Percentiles rank a stretch among this genome's conserved stretches.
These are phyloP conservation scores for Linnemannia exigua DNA, from an alignment of 192 early-diverging fungal genomes.

Conservation along the genomic window DNA sequence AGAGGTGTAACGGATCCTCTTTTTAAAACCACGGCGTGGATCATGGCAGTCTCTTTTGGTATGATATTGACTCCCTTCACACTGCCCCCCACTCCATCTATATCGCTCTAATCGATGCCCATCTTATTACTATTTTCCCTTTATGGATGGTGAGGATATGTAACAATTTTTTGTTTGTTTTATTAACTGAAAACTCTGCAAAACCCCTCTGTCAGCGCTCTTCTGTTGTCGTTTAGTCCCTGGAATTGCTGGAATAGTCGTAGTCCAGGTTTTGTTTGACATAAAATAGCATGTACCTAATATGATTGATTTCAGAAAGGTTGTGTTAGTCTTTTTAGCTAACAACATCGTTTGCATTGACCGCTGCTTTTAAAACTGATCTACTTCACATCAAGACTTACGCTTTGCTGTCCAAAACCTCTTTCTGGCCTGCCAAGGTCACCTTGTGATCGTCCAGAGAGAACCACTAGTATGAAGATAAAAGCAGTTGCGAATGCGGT, in stretches of 20 bases:
- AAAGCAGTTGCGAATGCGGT: not conserved
- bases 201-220: no score
- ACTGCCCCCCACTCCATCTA: no score
- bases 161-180: not conserved
- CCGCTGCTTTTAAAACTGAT: no score
- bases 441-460: constrained; percentile 90
- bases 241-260: constrained; percentile 36
- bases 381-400: constrained; percentile 36
- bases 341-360: not conserved
- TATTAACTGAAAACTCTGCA: not conserved
- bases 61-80: no score
- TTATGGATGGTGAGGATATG: not conserved
- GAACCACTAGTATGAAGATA: constrained; percentile 78
- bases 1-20: no score
- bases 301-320: not conserved
- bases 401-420: constrained; percentile 83
- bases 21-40: no score
- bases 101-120: no score
- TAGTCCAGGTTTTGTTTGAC: constrained; percentile 79
- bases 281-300: constrained; percentile 93
- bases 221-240: constrained; percentile 15
- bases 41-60: no score
- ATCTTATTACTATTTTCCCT: not conserved
- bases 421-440: constrained; percentile 73
- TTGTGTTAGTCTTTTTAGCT: not conserved